These are phyloP conservation scores for Suhomyces bolitotheri DNA, from an alignment of 1,139 yeast genomes.

Conservation along the genomic window DNA sequence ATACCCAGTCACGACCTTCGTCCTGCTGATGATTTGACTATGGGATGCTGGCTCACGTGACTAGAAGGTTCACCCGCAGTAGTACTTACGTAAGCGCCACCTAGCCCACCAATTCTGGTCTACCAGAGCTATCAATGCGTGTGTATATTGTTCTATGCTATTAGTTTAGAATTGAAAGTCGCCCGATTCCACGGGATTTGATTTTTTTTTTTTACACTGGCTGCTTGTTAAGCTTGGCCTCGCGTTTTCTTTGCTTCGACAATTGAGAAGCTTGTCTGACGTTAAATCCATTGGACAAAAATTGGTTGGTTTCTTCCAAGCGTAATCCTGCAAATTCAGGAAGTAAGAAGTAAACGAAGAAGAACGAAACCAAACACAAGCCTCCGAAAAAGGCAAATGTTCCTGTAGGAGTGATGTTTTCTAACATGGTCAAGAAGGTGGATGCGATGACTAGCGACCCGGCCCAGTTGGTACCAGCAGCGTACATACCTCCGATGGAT, in stretches of 20 bases:
- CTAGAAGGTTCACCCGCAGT: no score
- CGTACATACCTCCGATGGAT: conserved; percentile 86
- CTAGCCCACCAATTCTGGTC: no score
- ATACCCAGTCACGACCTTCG: no score
- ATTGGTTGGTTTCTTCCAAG: conserved; percentile 83
- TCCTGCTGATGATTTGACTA: no score
- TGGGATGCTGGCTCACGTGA: no score
- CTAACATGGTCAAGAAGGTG: conserved; percentile 90
- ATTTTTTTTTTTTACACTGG: conserved; percentile 3
- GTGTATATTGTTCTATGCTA: no score
- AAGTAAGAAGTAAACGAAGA: conserved; percentile 76
- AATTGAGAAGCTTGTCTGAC: conserved; percentile 67
- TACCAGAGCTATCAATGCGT: no score
- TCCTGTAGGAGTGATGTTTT: conserved; percentile 90
- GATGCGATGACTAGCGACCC: conserved; percentile 90
- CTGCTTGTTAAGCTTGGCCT: conserved; percentile 8
- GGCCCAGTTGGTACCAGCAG: conserved; percentile 95
- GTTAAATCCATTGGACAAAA: conserved; percentile 81
- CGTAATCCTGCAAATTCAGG: conserved; percentile 92
- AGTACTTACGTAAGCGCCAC: no score
- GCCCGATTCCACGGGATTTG: neutral
- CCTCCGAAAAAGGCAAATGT: conserved; percentile 91
- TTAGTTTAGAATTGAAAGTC: conserved; percentile 5
- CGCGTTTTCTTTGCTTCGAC: conserved; percentile 51
- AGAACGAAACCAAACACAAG: conserved; percentile 65